phyloP scores from a whole-genome alignment of 202 grass and related monocot genomes.

The Sporobolus alterniflorus region DNA sequence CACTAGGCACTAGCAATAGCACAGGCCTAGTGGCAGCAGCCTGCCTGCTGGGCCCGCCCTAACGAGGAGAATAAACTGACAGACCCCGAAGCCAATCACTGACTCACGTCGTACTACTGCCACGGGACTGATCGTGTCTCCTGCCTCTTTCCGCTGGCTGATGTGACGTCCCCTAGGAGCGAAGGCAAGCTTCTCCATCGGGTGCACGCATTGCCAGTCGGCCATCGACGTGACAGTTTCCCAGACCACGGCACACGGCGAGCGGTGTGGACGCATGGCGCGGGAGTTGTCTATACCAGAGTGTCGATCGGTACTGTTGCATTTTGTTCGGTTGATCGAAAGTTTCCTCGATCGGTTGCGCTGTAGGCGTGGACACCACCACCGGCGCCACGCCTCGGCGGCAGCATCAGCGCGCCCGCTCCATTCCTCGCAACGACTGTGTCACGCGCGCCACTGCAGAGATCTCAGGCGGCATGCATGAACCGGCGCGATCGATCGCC shows the following conservation, averaged over 20 bases:
- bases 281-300: too few relatives aligned
- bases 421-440: not conserved
- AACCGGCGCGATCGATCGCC: not conserved
- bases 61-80: not conserved
- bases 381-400: not conserved
- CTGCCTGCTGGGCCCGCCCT: not conserved
- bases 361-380: not conserved
- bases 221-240: not conserved
- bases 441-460: not conserved
- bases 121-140: not conserved
- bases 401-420: not conserved
- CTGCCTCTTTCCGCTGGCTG: not conserved
- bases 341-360: not conserved
- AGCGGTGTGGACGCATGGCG: not conserved
- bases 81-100: not conserved
- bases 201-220: slow-evolving; percentile 2
- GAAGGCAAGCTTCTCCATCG: slow-evolving; percentile 7
- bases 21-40: not conserved
- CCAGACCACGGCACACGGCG: not conserved
- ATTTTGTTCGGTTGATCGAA: not conserved
- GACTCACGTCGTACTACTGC: not conserved
- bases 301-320: not conserved
- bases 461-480: not conserved
- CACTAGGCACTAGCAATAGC: too few relatives aligned
- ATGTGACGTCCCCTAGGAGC: slow-evolving; percentile 22